Conservation (phyloP, 2,329 filamentous ascomycete genomes). For the Geosmithia flava region DNA sequence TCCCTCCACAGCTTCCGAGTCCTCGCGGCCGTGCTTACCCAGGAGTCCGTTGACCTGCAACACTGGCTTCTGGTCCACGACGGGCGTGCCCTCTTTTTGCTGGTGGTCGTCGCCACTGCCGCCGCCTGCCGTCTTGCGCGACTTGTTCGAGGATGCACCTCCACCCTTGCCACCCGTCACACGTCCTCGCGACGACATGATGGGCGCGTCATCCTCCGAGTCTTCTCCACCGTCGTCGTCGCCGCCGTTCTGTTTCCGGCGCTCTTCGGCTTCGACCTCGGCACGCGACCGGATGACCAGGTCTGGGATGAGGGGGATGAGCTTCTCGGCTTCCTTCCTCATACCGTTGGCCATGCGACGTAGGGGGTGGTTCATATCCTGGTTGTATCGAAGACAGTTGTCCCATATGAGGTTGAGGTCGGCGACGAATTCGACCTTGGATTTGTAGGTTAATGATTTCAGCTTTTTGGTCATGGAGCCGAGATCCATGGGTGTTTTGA, state of each 20-base stretch:
- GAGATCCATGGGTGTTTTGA: conserved; percentile 96
- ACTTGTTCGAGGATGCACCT: conserved; percentile 40
- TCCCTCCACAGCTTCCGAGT: conserved; percentile 68
- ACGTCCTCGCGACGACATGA: conserved; percentile 91
- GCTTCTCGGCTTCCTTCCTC: conserved; percentile 94
- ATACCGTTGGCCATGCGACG: conserved; percentile 91
- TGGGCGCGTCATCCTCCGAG: conserved; percentile 93
- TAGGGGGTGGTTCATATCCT: conserved; percentile 74
- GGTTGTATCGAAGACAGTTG: conserved; percentile 93
- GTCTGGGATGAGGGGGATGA: conserved; percentile 90
- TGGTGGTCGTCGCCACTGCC: conserved; percentile 40
- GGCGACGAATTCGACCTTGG: conserved; percentile 86
- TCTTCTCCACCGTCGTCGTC: conserved; percentile 77
- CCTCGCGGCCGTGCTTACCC: conserved; percentile 47
- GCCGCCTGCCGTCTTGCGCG: conserved; percentile 61
- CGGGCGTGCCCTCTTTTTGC: conserved; percentile 63
- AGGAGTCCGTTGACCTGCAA: conserved; percentile 54
- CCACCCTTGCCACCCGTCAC: conserved; percentile 64
- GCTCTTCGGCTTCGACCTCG: conserved; percentile 81
- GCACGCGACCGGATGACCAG: conserved; percentile 81
- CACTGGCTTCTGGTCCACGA: conserved; percentile 60
- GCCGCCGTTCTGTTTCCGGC: conserved; percentile 75
- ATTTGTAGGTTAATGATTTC: conserved; percentile 66
- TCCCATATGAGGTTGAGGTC: conserved; percentile 95
- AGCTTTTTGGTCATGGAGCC: conserved; percentile 98